Conservation (phyloP, 805 yeast species). For the Metschnikowia colocasiae region DNA sequence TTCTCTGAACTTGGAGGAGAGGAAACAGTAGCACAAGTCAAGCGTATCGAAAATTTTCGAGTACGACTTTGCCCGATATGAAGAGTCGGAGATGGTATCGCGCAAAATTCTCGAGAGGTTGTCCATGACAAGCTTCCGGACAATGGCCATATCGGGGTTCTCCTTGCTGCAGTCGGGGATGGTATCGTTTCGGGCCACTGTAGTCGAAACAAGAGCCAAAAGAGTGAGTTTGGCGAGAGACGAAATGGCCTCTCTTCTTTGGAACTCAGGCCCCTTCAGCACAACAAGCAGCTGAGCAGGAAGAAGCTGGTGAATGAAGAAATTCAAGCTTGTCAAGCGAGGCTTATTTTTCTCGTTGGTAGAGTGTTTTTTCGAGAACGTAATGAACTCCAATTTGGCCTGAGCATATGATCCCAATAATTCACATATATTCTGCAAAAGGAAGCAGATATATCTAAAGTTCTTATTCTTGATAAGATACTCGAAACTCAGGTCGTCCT, state of each 20-base stretch:
- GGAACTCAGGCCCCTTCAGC: slow-evolving; percentile 37
- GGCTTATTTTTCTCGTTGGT: slow-evolving; percentile 51
- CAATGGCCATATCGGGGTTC: slow-evolving; percentile 67
- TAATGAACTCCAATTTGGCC: slow-evolving; percentile 76
- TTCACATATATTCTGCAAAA: slow-evolving; percentile 67
- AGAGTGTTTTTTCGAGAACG: slow-evolving; percentile 59
- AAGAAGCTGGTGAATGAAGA: slow-evolving; percentile 70
- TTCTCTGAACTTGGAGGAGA: slow-evolving; percentile 43
- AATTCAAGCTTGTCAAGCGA: slow-evolving; percentile 70
- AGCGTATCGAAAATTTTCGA: slow-evolving; percentile 52
- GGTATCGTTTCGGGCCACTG: slow-evolving; percentile 47
- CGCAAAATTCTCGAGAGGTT: slow-evolving; percentile 58
- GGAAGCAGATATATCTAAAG: slow-evolving; percentile 63
- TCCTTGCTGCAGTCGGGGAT: slow-evolving; percentile 46
- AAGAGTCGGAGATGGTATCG: slow-evolving; percentile 41
- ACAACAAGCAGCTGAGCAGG: slow-evolving; percentile 47
- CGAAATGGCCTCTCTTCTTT: slow-evolving; percentile 55
- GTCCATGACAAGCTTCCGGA: slow-evolving; percentile 72
- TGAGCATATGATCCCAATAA: slow-evolving; percentile 73
- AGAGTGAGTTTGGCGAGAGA: slow-evolving; percentile 60
- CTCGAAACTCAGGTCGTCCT: slow-evolving; percentile 13
- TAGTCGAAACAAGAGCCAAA: slow-evolving; percentile 58
- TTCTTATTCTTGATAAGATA: slow-evolving; percentile 45
- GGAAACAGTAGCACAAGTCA: slow-evolving; percentile 44
- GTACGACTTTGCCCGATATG: slow-evolving; percentile 44